Conservation (phyloP, 768 basidiomycete species). For the Tephrocybe sp. region DNA sequence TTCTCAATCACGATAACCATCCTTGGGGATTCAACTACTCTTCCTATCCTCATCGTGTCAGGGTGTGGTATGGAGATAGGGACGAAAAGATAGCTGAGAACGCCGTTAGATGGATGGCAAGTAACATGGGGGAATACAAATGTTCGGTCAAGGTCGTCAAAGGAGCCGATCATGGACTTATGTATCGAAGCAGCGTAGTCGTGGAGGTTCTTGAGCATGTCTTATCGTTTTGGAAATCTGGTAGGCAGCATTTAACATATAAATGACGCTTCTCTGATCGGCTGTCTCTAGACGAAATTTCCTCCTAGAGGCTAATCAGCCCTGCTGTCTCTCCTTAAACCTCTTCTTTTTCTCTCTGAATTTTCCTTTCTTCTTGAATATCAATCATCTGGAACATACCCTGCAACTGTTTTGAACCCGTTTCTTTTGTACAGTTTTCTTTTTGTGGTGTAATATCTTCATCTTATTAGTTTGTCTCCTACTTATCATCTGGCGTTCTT, state of each 20-base stretch:
- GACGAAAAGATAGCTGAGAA: conserved; percentile 94
- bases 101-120: conserved; percentile 92
- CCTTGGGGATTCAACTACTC: conserved; percentile 91
- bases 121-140: conserved; percentile 69
- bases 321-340: background rate
- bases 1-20: conserved; percentile 86
- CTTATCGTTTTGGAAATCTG: conserved; percentile 51
- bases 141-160: conserved; percentile 82
- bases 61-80: conserved; percentile 90
- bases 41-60: conserved; percentile 72
- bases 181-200: conserved; percentile 89
- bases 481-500: conserved; percentile 9
- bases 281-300: too few relatives aligned
- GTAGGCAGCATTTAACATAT: conserved; percentile 16
- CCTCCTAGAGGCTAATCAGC: conserved; percentile 1
- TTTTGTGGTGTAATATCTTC: conserved; percentile 15
- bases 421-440: background rate
- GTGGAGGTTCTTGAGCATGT: conserved; percentile 81
- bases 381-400: conserved; percentile 14
- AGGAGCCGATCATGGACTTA: conserved; percentile 89
- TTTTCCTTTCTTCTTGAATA: conserved; percentile 6
- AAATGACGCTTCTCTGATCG: background rate
- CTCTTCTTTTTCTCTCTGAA: background rate
- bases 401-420: conserved; percentile 2
- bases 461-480: conserved; percentile 14